Evolutionary conservation across 1,284 basidiomycete genomes (phyloP).

Genomic region (Phylloboletellus chloephorus): DNA sequence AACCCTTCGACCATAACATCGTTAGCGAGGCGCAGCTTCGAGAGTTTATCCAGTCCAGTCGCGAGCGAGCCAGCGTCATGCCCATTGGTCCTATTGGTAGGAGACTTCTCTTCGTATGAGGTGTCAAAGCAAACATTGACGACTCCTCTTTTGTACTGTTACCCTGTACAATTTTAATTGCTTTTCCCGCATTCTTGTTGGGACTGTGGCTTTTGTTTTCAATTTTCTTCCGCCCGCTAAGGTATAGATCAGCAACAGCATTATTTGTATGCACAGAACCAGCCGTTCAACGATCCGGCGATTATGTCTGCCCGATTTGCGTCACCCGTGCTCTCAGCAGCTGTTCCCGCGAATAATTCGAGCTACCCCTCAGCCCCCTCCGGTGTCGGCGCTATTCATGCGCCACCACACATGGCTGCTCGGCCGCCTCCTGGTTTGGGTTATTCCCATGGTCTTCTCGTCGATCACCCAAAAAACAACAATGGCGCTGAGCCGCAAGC

Average conservation of each 20-base stretch:
- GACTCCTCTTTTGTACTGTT: conserved; percentile 24
- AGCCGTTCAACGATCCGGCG: conserved; percentile 68
- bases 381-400: conserved; percentile 10
- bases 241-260: conserved; percentile 35
- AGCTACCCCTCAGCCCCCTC: conserved; percentile 12
- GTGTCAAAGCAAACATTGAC: conserved; percentile 31
- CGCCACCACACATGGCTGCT: conserved; percentile 36
- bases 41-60: conserved; percentile 66
- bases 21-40: conserved; percentile 70
- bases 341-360: conserved; percentile 11
- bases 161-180: conserved; percentile 15
- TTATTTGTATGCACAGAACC: conserved; percentile 36
- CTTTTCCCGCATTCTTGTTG: conserved; percentile 6
- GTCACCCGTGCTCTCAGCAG: conserved; percentile 30
- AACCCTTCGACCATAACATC: conserved; percentile 48
- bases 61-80: conserved; percentile 42
- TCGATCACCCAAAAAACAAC: conserved; percentile 23
- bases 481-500: conserved; percentile 13
- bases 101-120: conserved; percentile 43
- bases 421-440: conserved; percentile 63
- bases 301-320: conserved; percentile 74
- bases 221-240: conserved; percentile 15
- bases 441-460: conserved; percentile 37
- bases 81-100: conserved; percentile 42
- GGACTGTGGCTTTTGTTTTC: conserved; percentile 18